Base-by-base conservation (phyloP, 495 filamentous ascomycete genomes). In the Oidiodendron maius region DNA sequence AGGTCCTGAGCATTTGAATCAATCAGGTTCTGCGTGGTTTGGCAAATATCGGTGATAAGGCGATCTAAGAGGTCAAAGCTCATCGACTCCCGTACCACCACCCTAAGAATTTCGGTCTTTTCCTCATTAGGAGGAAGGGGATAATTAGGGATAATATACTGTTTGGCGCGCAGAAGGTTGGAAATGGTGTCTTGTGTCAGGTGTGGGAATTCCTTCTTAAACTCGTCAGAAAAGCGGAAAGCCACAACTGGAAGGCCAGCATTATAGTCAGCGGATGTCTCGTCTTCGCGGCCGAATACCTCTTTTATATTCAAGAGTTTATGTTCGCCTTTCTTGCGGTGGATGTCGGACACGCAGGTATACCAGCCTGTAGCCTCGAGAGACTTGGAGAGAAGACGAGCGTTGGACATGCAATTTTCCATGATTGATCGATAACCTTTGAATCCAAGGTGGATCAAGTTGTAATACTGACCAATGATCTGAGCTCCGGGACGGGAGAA, bases 121-220 rank as follows among this genome's bases (percentile, higher is more conserved):
- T 80, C 70, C 55, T 78, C 76, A 23, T 68, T 71, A 3, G 84
- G 84, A 15, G 85, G 83, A 5, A 88, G 67, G 3, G 81, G 75
- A 57, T 87, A 87, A 66, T 86, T 87, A 22, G 83, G 84, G 52
- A 89, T 81, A 52, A 87, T 87, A 66, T 86, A 87, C 62, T 86
- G 83, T 48, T 81, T 82, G 4, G 77, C 77, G 13, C 84, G 70
- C 53, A 87, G 57, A 22, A 88, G 61, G 2, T 82, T 75, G 26
- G 76, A 82, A n/a, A 88, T 67, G 11, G 69, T 72, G 35, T 75
- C 76, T 61, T 87, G 84, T 64, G 82, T 78, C 34, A 86, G 66
- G 49, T 83, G 78, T 1, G 82, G 77, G 63, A 71, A 86, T 30
- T 78, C 61, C 44, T 67, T 67, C 44, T 74, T 72, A 68, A 88